These are phyloP conservation scores for Metschnikowia lochheadii DNA, from an alignment of 805 yeast genomes.

Conservation along the genomic window DNA sequence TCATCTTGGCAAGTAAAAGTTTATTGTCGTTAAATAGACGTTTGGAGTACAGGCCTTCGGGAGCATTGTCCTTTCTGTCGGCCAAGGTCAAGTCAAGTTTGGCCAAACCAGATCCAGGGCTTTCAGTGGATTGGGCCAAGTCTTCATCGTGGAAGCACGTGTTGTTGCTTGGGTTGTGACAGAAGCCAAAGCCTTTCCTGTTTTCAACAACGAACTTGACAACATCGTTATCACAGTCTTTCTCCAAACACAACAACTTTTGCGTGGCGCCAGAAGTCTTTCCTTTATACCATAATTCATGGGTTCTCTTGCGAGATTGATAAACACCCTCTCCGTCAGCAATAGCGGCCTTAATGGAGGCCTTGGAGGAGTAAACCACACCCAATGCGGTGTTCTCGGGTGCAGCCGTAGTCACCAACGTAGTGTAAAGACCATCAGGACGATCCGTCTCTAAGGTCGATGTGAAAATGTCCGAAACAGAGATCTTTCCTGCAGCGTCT, in stretches of 20 bases:
- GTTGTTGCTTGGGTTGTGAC: slow-evolving; percentile 71
- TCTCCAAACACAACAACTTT: slow-evolving; percentile 56
- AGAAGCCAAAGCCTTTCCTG: slow-evolving; percentile 76
- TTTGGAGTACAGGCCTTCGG: slow-evolving; percentile 91
- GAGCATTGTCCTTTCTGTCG: slow-evolving; percentile 64
- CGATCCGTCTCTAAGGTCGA: slow-evolving; percentile 72
- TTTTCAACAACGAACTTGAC: slow-evolving; percentile 84
- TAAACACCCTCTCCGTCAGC: slow-evolving; percentile 83
- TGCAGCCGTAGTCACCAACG: slow-evolving; percentile 74
- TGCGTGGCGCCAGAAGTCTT: slow-evolving; percentile 96
- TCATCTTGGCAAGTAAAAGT: slow-evolving; percentile 78
- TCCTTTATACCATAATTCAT: slow-evolving; percentile 95
- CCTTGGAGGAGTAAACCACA: slow-evolving; percentile 82
- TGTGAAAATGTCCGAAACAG: slow-evolving; percentile 44
- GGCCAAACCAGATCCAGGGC: slow-evolving; percentile 60
- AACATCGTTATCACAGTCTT: slow-evolving; percentile 93
- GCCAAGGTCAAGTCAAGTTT: slow-evolving; percentile 64
- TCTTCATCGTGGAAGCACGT: slow-evolving; percentile 67
- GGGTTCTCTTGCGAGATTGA: slow-evolving; percentile 72
- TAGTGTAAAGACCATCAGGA: slow-evolving; percentile 77
- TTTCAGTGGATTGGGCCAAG: slow-evolving; percentile 30
- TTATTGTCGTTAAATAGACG: slow-evolving; percentile 76
- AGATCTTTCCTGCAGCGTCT: slow-evolving; percentile 22
- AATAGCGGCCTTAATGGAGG: slow-evolving; percentile 78
- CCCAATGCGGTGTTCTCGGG: slow-evolving; percentile 58